phyloP scores from a whole-genome alignment of 2,329 filamentous ascomycete species.

The Pestalotiopsis sp. region DNA sequence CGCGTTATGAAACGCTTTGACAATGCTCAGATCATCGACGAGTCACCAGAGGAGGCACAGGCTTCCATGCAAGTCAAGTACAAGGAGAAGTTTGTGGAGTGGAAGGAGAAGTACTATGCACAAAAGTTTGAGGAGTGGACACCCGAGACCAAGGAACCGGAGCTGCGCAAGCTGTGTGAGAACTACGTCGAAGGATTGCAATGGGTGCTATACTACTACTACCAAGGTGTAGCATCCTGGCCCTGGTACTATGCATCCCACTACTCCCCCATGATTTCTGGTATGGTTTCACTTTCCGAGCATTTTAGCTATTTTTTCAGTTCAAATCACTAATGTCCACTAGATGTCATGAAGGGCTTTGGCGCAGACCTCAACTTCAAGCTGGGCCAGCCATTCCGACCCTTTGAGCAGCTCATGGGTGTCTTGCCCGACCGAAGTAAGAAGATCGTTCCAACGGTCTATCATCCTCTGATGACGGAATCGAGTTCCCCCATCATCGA shows the following conservation, averaged over 20 bases:
- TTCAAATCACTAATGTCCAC: slow-evolving; percentile 22
- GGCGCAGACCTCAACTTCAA: slow-evolving; percentile 88
- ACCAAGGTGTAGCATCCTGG: slow-evolving; percentile 95
- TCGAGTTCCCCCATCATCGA: slow-evolving; percentile 91
- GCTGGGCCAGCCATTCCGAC: slow-evolving; percentile 91
- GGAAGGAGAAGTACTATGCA: slow-evolving; percentile 94
- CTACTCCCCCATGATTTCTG: slow-evolving; percentile 95
- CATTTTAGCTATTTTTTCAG: neutral
- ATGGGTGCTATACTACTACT: slow-evolving; percentile 99
- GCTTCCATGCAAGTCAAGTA: slow-evolving; percentile 82
- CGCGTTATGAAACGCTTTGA: slow-evolving; percentile 91
- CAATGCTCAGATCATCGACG: slow-evolving; percentile 82
- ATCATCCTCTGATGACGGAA: slow-evolving; percentile 92
- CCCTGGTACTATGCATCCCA: slow-evolving; percentile 98
- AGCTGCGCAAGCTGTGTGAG: slow-evolving; percentile 81
- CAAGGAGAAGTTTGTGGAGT: slow-evolving; percentile 83
- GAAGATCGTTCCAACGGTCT: slow-evolving; percentile 86
- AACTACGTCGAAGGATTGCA: slow-evolving; percentile 98
- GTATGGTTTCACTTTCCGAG: slow-evolving; percentile 40
- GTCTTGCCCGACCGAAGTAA: slow-evolving; percentile 97
- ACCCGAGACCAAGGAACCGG: slow-evolving; percentile 72
- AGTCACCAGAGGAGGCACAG: slow-evolving; percentile 78
- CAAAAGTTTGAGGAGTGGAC: slow-evolving; percentile 84
- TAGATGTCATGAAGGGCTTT: slow-evolving; percentile 86
- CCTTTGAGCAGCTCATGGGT: slow-evolving; percentile 97